phyloP scores from a whole-genome alignment of 1,284 basidiomycete genomes.

The Rhodotorula sp. region DNA sequence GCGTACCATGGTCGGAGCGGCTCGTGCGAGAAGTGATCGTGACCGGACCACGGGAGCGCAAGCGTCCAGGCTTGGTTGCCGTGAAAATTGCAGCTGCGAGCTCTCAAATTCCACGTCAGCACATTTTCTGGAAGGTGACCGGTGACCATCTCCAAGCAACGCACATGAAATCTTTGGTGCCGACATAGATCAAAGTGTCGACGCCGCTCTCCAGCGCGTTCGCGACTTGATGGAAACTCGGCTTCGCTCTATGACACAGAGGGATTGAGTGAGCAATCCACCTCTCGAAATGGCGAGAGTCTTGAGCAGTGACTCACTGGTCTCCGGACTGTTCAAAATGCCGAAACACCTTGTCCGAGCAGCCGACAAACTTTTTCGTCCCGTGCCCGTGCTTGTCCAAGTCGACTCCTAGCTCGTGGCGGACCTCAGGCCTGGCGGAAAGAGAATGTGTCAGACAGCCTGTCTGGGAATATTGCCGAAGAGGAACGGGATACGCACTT shows the following conservation, averaged over 20 bases:
- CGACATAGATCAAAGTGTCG: constrained; percentile 32
- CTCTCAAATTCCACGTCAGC: too few relatives aligned
- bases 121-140: not conserved
- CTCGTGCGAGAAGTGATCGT: constrained; percentile 29
- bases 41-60: constrained; percentile 36
- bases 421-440: constrained; percentile 20
- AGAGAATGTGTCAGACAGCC: not conserved
- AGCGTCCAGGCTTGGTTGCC: constrained; percentile 40
- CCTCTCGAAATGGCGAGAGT: not conserved
- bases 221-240: constrained; percentile 9
- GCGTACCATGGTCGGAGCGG: constrained; percentile 38
- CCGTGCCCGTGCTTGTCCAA: constrained; percentile 29
- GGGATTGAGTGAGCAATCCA: too few relatives aligned
- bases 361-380: constrained; percentile 41
- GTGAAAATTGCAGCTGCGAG: constrained; percentile 37
- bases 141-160: not conserved
- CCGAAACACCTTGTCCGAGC: constrained; percentile 38
- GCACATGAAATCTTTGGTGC: constrained; percentile 36
- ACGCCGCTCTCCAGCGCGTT: constrained; percentile 7
- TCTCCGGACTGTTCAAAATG: constrained; percentile 40
- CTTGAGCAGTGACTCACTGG: constrained; percentile 20
- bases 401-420: constrained; percentile 42
- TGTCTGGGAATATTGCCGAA: too few relatives aligned
- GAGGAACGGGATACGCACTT: constrained; percentile 6
- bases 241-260: not conserved